Base-by-base conservation (phyloP, 768 basidiomycete species). In the Boletellus emodensis region DNA sequence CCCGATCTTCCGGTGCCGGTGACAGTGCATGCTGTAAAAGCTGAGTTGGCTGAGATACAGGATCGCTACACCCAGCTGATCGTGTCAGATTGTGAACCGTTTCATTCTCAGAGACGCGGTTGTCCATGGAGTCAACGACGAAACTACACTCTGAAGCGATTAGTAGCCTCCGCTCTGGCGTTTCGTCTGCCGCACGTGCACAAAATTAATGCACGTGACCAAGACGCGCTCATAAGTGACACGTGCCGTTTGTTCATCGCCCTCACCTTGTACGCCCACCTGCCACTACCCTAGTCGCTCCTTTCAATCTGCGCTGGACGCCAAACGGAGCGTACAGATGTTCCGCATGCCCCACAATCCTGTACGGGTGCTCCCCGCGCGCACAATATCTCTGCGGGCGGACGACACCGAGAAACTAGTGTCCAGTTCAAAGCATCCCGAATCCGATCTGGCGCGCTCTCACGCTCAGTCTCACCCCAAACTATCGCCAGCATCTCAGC, bases 11-110 rank as follows among this genome's bases (percentile, higher is more conserved):
- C 37, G 48, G 46, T n/a, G 45, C 44, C 15, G 57, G 46, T 38
- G 67, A 66, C 18, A 83, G 57, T 7, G 79, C 71, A 49, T 77
- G 71, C 44, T 75, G 65, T 44, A 84, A 62, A 36, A 83, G 59
- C 48, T 82, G 77, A 17, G 78, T 78, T 6, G 81, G 72, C 53
- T 84, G 82, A n/a, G 80, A 78, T 53, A 74, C 72, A 20, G 64
- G 49, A 59, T 75, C 75, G 61, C 79, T 82, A 51, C 26, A 48
- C 40, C 49, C 32, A 24, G 28, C 42, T 13, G 46, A 15, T 18
- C 40, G 49, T 36, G 47, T 60, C 49, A 65, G 58, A 48, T 30
- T 39, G 44, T 46, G 37, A 41, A 40, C 38, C 15, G 40, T 35
- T 46, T 41, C 24, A 22, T 33, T 48, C 24, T 34, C 26, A 55